Percentiles rank a stretch among this genome's conserved stretches.
These are phyloP conservation scores for Phlegmacium glaucopus DNA, from an alignment of 768 basidiomycete species.

Conservation along the genomic window DNA sequence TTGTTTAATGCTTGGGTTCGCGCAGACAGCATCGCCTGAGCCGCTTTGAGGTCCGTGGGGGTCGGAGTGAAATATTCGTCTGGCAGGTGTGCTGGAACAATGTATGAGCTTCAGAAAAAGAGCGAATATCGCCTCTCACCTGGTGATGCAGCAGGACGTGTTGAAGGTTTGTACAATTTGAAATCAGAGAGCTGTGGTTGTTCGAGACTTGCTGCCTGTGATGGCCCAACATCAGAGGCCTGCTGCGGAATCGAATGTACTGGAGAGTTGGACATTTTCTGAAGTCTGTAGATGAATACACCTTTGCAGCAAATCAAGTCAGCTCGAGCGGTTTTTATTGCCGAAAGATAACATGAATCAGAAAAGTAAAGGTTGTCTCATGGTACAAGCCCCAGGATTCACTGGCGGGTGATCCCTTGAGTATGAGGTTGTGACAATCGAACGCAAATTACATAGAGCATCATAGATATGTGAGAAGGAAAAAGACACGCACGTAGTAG, in stretches of 20 bases:
- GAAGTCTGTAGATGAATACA: not conserved
- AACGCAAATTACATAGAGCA: conserved; percentile 89
- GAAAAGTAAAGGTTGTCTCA: conserved; percentile 64
- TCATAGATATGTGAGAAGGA: conserved; percentile 27
- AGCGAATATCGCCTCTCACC: conserved; percentile 11
- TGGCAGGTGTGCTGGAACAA: conserved; percentile 46
- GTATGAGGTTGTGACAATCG: conserved; percentile 56
- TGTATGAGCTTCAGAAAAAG: conserved; percentile 1
- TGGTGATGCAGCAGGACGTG: conserved; percentile 10
- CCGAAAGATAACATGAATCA: conserved; percentile 33
- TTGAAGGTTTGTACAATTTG: conserved; percentile 27
- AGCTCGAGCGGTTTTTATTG: not conserved
- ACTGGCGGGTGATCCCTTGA: conserved; percentile 80
- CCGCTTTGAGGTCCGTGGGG: conserved; percentile 62
- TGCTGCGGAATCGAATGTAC: not conserved
- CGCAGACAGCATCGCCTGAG: conserved; percentile 60
- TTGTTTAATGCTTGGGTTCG: conserved; percentile 61
- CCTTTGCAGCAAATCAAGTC: no score
- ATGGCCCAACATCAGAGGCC: not conserved
- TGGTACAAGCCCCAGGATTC: conserved; percentile 58
- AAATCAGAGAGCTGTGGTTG: conserved; percentile 15
- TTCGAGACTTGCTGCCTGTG: conserved; percentile 5
- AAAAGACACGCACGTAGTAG: conserved; percentile 11
- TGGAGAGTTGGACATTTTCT: conserved; percentile 5
- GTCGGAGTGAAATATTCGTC: conserved; percentile 77